Evolutionary conservation across 2,329 filamentous ascomycete genomes (phyloP), one percentile per base, ranked within the genome.

Genomic region (Ascochyta rabiei): DNA sequence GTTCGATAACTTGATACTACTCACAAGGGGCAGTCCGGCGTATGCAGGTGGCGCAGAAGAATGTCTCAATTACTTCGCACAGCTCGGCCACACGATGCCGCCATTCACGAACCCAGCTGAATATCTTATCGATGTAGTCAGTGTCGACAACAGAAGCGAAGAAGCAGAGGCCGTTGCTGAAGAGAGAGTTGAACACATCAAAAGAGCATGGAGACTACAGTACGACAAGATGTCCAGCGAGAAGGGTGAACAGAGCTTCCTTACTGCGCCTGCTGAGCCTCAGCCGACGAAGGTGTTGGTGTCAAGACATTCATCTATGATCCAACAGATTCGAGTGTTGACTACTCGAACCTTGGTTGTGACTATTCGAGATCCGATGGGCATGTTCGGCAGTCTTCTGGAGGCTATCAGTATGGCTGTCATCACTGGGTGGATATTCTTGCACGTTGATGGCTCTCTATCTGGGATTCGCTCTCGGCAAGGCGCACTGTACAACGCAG

Each of bases 41-140:
- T 93, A 88, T 64, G 87, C 86, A 19, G 89, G 89, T 0, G 75
- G 78, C 0, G 80, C 82, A 23, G 73, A 78, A 3, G 80, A 82
- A 2, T 88, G 86, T 43, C 70, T 90, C 4, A 75, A 82, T 0
- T 88, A 90, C 79, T 91, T 93, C 60, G 80, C 82, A 9, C 65
- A 71, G 2, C 75, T 83, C 10, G 88, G 86, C 0, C 82, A 87
- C 59, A 76, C 82, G 12, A 75, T 91, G 39, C 89, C 88, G 0
- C 77, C 85, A 0, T 91, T 91, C 63, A 88, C 90, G 40, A 93
- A 93, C 62, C 89, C 90, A 0, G 89, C 89, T 2, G 89, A 93
- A 61, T 89, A 87, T 66, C 73, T 91, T 44, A 88, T 93, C 50
- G 89, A 93, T 61, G 79, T 90, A 28, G 86, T 89, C 1, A 89